Evolutionary conservation across 352 stramenopile genomes (phyloP).

Genomic region (Pythium plurisporium): DNA sequence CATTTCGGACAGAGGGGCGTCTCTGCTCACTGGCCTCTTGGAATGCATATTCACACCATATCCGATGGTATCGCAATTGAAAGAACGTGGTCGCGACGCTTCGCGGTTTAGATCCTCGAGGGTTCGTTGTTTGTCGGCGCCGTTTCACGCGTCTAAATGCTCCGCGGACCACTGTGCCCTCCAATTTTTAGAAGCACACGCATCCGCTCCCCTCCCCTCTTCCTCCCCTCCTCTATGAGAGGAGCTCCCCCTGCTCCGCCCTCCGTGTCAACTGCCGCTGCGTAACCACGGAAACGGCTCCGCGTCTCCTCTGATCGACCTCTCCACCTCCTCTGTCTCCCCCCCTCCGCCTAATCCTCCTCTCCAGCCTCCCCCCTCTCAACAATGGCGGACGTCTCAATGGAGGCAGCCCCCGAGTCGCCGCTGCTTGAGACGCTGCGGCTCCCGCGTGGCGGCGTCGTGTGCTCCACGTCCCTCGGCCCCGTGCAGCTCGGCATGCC

Average conservation of each 20-base stretch:
- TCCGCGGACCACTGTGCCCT: too few relatives aligned
- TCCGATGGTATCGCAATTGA: not conserved
- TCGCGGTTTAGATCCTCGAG: not conserved
- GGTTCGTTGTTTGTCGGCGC: not conserved
- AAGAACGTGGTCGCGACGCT: not conserved
- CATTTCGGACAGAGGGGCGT: too few relatives aligned
- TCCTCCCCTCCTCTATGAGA: not conserved
- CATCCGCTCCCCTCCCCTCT: too few relatives aligned
- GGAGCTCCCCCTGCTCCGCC: not conserved
- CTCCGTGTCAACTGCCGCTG: slow-evolving; percentile 8
- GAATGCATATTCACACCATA: not conserved
- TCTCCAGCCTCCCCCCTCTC: too few relatives aligned
- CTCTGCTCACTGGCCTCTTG: not conserved
- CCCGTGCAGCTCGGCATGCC: slow-evolving; percentile 92
- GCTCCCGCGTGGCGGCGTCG: slow-evolving; percentile 67
- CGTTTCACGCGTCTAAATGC: slow-evolving; percentile 2
- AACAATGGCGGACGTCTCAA: slow-evolving; percentile 3
- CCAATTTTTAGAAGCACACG: too few relatives aligned
- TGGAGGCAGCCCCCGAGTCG: slow-evolving; percentile 11
- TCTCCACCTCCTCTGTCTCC: not conserved
- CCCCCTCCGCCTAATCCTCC: not conserved
- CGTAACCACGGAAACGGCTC: slow-evolving; percentile 14
- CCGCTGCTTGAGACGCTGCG: slow-evolving; percentile 56
- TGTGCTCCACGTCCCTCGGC: slow-evolving; percentile 73
- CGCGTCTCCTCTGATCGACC: not conserved